phyloP scores from a whole-genome alignment of 148 eudicot species.

The Silene conica region DNA sequence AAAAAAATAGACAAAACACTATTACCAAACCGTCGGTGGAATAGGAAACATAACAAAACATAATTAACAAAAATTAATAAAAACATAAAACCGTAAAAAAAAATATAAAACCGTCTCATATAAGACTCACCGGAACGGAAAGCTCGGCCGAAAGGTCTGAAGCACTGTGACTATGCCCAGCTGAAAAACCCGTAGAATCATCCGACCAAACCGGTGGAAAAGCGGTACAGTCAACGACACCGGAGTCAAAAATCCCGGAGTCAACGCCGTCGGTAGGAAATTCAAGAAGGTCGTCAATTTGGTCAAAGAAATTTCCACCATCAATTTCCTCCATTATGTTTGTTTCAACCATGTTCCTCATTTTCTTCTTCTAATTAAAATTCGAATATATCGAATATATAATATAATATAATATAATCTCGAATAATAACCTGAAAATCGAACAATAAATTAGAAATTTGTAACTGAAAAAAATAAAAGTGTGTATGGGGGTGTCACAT shows the following conservation, averaged over 20 bases:
- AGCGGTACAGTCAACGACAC: neutral
- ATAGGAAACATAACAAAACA: neutral
- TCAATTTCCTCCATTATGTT: conserved; percentile 45
- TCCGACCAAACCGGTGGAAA: conserved; percentile 47
- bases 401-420: neutral
- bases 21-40: neutral
- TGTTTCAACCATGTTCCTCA: conserved; percentile 30
- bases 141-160: conserved; percentile 72
- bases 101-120: neutral
- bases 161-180: conserved; percentile 26
- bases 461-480: neutral
- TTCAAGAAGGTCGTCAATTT: conserved; percentile 64
- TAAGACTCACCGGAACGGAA: conserved; percentile 67
- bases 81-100: neutral
- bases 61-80: neutral
- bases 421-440: neutral
- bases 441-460: neutral
- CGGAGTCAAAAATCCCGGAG: conserved; percentile 18
- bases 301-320: conserved; percentile 59
- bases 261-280: conserved; percentile 55
- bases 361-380: neutral
- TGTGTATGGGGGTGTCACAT: too few species aligned
- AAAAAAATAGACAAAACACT: neutral
- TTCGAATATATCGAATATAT: neutral
- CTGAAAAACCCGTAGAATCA: conserved; percentile 39